Percentiles rank a stretch among this genome's conserved stretches.
These are phyloP conservation scores for Nissolia schottii DNA, from an alignment of 306 rosid species.

Conservation along the genomic window DNA sequence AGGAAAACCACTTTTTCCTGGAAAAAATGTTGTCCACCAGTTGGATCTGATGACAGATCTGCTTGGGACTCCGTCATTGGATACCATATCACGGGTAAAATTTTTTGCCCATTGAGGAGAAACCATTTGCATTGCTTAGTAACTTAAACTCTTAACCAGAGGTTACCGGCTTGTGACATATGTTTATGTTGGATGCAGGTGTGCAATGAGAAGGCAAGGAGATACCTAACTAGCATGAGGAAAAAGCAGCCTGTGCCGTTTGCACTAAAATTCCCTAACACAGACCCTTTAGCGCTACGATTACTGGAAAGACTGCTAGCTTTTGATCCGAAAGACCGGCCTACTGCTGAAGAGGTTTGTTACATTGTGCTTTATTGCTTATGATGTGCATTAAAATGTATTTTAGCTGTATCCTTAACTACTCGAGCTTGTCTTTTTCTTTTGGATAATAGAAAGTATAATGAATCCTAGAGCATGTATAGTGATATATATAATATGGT, in stretches of 20 bases:
- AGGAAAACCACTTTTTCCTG: constrained; percentile 97
- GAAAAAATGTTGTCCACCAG: constrained; percentile 97
- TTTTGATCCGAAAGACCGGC: constrained; percentile 95
- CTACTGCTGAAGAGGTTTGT: constrained; percentile 94
- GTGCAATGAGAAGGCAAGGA: constrained; percentile 89
- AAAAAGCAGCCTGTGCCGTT: constrained; percentile 75
- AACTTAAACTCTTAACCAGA: neutral
- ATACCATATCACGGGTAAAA: constrained; percentile 89
- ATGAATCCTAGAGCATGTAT: constrained; percentile 8
- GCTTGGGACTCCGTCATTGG: constrained; percentile 89
- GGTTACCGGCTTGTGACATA: neutral
- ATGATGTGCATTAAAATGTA: neutral
- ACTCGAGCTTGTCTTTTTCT: neutral
- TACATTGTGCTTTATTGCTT: neutral
- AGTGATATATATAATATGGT: constrained; percentile 1
- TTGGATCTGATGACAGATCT: constrained; percentile 95
- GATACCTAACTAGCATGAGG: constrained; percentile 93
- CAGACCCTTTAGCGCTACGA: constrained; percentile 82
- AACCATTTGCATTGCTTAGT: neutral
- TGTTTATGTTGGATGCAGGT: constrained; percentile 49
- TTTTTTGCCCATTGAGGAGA: neutral
- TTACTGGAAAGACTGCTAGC: constrained; percentile 79
- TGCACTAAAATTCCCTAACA: constrained; percentile 78
- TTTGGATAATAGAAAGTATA: neutral
- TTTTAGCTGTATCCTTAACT: neutral